A percentile compares a stretch with the other conserved stretches of the same genome.
These are phyloP conservation scores for Gaeumannomyces tritici DNA, from an alignment of 2,329 filamentous ascomycete genomes.

Conservation along the genomic window DNA sequence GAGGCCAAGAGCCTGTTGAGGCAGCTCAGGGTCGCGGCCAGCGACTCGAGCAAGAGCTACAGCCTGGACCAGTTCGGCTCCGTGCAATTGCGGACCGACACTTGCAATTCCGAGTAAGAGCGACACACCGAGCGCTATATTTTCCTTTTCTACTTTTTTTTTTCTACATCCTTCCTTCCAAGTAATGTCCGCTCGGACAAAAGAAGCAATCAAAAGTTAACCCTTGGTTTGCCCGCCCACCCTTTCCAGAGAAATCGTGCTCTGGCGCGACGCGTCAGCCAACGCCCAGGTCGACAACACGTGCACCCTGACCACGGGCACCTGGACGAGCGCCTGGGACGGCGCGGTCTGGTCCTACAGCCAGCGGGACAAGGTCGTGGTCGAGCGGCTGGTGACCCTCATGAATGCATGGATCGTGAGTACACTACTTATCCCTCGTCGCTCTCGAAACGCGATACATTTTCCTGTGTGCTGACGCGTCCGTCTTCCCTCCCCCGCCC, in stretches of 20 bases:
- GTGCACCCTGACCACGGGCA: conserved; percentile 27
- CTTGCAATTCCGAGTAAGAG: background rate
- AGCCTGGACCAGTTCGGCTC: background rate
- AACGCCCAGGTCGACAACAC: background rate
- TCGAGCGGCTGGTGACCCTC: conserved; percentile 75
- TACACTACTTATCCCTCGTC: conserved; percentile 3
- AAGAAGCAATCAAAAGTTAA: background rate
- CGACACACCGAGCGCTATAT: background rate
- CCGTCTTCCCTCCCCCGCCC: background rate
- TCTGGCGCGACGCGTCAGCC: background rate
- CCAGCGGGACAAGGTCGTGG: conserved; percentile 60
- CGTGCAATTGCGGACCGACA: background rate
- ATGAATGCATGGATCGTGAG: conserved; percentile 69
- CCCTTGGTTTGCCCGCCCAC: no score
- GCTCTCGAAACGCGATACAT: no score
- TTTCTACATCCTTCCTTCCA: no score
- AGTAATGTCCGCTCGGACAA: no score
- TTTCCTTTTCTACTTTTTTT: background rate
- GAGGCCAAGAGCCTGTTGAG: background rate
- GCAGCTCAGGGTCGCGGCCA: background rate
- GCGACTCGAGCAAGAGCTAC: background rate
- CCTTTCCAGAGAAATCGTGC: background rate
- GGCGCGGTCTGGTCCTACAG: conserved; percentile 68
- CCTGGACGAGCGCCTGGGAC: conserved; percentile 66
- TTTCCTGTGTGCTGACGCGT: no score